phyloP scores from a whole-genome alignment of 805 yeast species.

The Kazachstania bromeliacearum region DNA sequence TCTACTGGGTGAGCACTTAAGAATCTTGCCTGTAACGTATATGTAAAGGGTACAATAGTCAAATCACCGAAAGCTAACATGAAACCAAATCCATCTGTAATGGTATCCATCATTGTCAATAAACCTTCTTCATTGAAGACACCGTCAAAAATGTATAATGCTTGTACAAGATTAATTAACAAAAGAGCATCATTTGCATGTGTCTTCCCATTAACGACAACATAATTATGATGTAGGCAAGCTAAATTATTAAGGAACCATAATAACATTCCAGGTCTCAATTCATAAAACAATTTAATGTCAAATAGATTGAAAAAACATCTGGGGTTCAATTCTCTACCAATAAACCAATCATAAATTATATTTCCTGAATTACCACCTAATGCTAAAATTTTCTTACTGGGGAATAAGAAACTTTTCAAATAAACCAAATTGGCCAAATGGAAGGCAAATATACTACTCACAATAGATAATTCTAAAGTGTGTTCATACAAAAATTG shows the following conservation, averaged over 20 bases:
- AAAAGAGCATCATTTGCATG: conserved; percentile 61
- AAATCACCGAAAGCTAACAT: conserved; percentile 94
- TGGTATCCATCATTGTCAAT: conserved; percentile 88
- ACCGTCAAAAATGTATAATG: conserved; percentile 82
- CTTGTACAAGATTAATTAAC: conserved; percentile 60
- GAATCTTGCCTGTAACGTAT: conserved; percentile 78
- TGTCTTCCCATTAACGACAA: conserved; percentile 34
- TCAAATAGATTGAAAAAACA: conserved; percentile 61
- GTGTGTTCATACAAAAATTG: conserved; percentile 63
- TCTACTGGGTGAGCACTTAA: conserved; percentile 53
- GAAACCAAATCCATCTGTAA: conserved; percentile 94
- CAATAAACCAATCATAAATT: conserved; percentile 92
- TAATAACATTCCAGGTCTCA: conserved; percentile 86
- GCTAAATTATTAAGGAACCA: conserved; percentile 77
- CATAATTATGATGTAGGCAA: conserved; percentile 73
- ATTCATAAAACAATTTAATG: conserved; percentile 83
- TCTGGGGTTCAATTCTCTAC: conserved; percentile 91
- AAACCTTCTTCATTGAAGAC: conserved; percentile 85
- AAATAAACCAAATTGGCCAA: conserved; percentile 59
- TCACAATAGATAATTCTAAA: conserved; percentile 51
- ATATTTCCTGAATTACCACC: conserved; percentile 78
- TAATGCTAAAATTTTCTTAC: conserved; percentile 64
- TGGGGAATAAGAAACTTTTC: conserved; percentile 52
- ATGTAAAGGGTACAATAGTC: conserved; percentile 86
- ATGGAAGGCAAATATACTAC: conserved; percentile 53